Conservation (phyloP, 495 filamentous ascomycete genomes). For the Cladorrhinum samala region DNA sequence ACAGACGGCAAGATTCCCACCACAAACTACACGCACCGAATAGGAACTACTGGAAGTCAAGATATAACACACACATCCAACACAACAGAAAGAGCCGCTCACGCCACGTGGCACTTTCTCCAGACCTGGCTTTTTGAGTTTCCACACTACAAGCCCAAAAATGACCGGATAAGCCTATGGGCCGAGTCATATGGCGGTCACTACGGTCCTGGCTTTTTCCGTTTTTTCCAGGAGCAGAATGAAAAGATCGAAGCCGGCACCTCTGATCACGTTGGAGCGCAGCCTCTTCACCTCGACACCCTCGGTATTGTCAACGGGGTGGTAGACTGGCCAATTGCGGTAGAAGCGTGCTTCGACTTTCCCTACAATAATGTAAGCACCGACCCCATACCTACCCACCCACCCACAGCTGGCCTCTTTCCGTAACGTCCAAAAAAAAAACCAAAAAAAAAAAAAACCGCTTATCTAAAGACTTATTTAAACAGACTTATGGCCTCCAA, state of each 20-base stretch:
- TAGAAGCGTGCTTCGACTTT: background rate
- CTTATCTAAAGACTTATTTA: too few relatives aligned
- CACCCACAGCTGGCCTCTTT: slow-evolving; percentile 59
- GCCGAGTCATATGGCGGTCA: slow-evolving; percentile 57
- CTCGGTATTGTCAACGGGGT: slow-evolving; percentile 65
- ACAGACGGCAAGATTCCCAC: slow-evolving; percentile 15
- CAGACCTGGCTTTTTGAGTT: slow-evolving; percentile 58
- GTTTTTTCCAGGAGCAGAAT: slow-evolving; percentile 57
- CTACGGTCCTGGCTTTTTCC: slow-evolving; percentile 53
- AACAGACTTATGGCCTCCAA: slow-evolving; percentile 64
- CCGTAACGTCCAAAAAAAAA: too few relatives aligned
- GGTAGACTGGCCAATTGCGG: slow-evolving; percentile 50
- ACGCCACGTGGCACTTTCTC: slow-evolving; percentile 53
- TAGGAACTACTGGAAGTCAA: slow-evolving; percentile 50
- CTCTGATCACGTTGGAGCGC: slow-evolving; percentile 21
- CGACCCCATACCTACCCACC: slow-evolving; percentile 47
- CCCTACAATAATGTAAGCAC: background rate
- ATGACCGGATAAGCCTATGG: slow-evolving; percentile 48
- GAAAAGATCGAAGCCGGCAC: slow-evolving; percentile 25
- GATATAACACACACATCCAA: slow-evolving; percentile 55
- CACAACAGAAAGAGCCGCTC: slow-evolving; percentile 49
- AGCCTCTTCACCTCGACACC: slow-evolving; percentile 48
- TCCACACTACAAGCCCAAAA: slow-evolving; percentile 48
- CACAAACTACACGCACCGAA: slow-evolving; percentile 39
- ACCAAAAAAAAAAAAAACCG: too few relatives aligned